Evolutionary conservation across 345 rosid genomes (phyloP).

Genomic region (Syzygium jambos): DNA sequence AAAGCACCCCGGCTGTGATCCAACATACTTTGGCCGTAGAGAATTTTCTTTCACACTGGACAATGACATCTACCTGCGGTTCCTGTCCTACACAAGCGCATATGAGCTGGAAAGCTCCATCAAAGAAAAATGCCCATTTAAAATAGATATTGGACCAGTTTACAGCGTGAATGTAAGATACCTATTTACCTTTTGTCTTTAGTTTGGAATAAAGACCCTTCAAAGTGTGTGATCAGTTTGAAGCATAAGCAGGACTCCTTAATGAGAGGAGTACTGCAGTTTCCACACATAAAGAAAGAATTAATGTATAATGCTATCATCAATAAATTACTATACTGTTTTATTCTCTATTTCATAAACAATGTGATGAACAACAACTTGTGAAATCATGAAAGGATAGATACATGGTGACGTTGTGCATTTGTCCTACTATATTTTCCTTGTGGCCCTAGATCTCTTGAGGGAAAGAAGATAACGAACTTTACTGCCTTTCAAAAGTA

Average conservation of each 20-base stretch:
- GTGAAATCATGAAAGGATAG: neutral
- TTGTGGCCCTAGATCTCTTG: neutral
- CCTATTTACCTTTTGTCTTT: neutral
- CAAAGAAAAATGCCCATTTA: conserved; percentile 58
- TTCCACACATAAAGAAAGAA: neutral
- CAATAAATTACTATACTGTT: neutral
- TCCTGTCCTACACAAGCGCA: conserved; percentile 55
- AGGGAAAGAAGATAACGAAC: neutral
- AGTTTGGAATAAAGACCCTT: neutral
- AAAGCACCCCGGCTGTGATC: conserved; percentile 89
- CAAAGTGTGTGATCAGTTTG: neutral
- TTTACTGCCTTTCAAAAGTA: neutral
- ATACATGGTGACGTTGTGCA: neutral
- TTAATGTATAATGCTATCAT: neutral
- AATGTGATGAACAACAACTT: neutral
- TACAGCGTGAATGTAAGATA: conserved; percentile 71
- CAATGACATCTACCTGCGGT: conserved; percentile 65
- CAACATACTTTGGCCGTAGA: conserved; percentile 57
- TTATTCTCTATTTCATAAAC: neutral
- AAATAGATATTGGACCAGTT: conserved; percentile 88
- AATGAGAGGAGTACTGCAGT: neutral
- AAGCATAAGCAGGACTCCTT: neutral
- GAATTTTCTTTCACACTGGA: conserved; percentile 87
- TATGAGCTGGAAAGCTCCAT: conserved; percentile 54
- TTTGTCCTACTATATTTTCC: neutral